Evolutionary conservation across 75 land plant species (phyloP).

Genomic region (Sequoiadendron giganteum): DNA sequence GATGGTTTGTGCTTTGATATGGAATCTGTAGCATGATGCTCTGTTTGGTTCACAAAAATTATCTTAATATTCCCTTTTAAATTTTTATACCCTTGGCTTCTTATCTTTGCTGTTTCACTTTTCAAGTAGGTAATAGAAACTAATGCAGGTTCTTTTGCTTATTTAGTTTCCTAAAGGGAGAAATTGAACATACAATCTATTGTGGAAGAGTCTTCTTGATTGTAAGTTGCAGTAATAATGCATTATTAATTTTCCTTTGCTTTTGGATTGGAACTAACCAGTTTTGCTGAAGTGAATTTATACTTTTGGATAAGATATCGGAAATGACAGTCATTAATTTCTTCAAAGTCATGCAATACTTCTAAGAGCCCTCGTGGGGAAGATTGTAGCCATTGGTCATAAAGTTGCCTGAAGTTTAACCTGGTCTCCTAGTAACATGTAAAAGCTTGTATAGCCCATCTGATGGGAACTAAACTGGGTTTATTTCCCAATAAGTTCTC

Average conservation of each 20-base stretch:
- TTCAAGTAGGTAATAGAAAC: too few species aligned
- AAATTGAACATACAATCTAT: not conserved
- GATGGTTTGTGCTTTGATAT: not conserved
- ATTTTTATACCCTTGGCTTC: not conserved
- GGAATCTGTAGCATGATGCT: not conserved
- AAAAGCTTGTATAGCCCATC: too few species aligned
- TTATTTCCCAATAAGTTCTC: too few species aligned
- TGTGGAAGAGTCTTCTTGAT: not conserved
- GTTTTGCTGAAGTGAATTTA: not conserved
- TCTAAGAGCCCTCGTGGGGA: too few species aligned
- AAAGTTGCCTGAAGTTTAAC: too few species aligned
- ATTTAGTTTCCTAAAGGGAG: not conserved
- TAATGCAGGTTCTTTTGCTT: not conserved
- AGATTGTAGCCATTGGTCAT: too few species aligned
- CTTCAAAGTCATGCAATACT: not conserved
- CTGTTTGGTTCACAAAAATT: not conserved
- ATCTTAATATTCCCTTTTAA: not conserved
- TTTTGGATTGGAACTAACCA: not conserved
- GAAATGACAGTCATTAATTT: not conserved
- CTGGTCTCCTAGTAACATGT: not conserved
- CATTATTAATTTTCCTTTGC: too few species aligned
- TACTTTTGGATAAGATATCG: not conserved
- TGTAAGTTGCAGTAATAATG: not conserved
- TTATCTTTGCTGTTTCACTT: not conserved
- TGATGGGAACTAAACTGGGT: too few species aligned